These are phyloP conservation scores for Myriosclerotinia duriaeana DNA, from an alignment of 2,329 filamentous ascomycete species.

Conservation along the genomic window DNA sequence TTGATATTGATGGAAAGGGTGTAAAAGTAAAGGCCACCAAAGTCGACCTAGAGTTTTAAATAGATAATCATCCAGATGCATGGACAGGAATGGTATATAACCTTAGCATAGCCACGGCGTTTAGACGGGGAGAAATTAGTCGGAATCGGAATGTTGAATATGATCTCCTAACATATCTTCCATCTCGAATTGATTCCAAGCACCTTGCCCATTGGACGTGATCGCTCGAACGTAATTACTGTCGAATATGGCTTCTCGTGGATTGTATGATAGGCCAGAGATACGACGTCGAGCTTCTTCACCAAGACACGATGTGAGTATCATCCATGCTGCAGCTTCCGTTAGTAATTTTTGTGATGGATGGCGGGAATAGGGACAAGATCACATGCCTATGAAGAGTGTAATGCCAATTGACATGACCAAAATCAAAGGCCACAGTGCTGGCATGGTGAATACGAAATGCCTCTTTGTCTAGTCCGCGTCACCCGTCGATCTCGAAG, in stretches of 20 bases:
- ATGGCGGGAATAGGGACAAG: neutral
- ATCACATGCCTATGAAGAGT: conserved; percentile 37
- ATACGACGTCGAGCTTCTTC: conserved; percentile 36
- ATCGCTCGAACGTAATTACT: conserved; percentile 39
- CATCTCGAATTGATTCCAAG: conserved; percentile 42
- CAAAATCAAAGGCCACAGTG: conserved; percentile 29
- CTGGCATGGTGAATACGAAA: conserved; percentile 4
- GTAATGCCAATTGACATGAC: conserved; percentile 23
- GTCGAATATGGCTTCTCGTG: conserved; percentile 38
- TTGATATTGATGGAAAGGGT: conserved; percentile 37
- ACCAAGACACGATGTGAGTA: conserved; percentile 41
- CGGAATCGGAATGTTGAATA: conserved; percentile 26
- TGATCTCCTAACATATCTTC: conserved; percentile 40
- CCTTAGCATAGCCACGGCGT: conserved; percentile 23
- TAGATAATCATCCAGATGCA: neutral
- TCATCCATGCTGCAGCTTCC: conserved; percentile 37
- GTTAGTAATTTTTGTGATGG: conserved; percentile 5
- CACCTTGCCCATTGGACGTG: conserved; percentile 39
- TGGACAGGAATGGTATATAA: conserved; percentile 1
- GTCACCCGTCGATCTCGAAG: neutral
- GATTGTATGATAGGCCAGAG: conserved; percentile 34
- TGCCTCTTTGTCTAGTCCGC: too few relatives aligned
- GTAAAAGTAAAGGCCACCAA: conserved; percentile 39
- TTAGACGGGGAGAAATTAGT: conserved; percentile 7
- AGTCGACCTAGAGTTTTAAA: conserved; percentile 40